Base-by-base conservation (phyloP, 169 alveolate genomes). In the Cryptosporidium ryanae region DNA sequence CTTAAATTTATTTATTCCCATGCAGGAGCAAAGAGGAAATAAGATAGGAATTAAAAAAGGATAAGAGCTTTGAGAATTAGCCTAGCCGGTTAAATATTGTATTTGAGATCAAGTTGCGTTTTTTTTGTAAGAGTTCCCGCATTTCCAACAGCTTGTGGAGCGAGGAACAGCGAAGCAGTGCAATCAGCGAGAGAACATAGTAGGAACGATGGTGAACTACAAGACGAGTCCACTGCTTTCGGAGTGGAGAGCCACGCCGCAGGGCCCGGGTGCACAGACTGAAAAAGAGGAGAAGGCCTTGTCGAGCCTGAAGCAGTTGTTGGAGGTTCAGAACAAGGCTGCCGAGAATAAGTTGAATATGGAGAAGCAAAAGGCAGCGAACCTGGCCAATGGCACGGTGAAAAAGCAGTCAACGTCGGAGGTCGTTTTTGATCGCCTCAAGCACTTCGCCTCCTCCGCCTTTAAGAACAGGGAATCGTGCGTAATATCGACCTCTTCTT, bases 371-470 rank as follows among this genome's bases (percentile, higher is more conserved):
- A 76, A 59, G 18, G 87, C 87, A 59, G 76, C 68, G 59, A 61
- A 31, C 25, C 6, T 27, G 31, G 66, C 48, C 1, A 38, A 76
- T 76, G 87, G 76, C 2, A 34, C 0, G 2, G 29, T 59, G 4
- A 76, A 76, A 34, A 76, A 76, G 6, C 87, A 76, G 13, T 59
- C 76, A 55, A 76, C 87, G 6, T 76, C 87, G n/a, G 87, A 76
- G 31, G 87, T 65, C 0, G 87, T 76, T 13, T 76, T 76, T 48
- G 87, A 61, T 59, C 64, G 65, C 32, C 13, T 76, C 17, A 76
- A 76, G 15, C 68, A 61, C 63, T 76, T 76, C 59, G 87, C 87
- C 34, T 55, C 87, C 10, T 70, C 84, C 10, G 87, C 87, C 27
- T 76, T 55, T 55, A 76, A 76, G 25, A 38, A 38, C 21, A 76